Conservation (phyloP, 2,329 filamentous ascomycete genomes). For the Neofusicoccum parvum region DNA sequence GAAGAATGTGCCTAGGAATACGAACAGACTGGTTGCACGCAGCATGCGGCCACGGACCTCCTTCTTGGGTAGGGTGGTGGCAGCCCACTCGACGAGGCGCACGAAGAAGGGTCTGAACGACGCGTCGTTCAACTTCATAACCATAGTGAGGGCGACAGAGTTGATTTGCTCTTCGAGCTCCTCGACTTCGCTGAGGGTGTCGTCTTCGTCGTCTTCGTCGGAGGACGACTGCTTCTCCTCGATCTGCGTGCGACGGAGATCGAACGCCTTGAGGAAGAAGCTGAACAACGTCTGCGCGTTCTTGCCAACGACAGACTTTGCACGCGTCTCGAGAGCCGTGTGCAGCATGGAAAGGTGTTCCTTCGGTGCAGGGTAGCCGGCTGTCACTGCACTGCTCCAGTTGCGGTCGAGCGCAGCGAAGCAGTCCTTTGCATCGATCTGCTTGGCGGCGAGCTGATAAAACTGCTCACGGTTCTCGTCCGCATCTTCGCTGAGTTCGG, state of each 20-base stretch:
- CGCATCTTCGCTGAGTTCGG: constrained; percentile 62
- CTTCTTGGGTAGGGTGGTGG: constrained; percentile 61
- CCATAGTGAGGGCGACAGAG: constrained; percentile 79
- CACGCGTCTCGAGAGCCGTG: constrained; percentile 72
- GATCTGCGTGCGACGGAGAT: constrained; percentile 61
- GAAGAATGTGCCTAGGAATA: constrained; percentile 79
- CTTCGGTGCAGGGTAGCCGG: constrained; percentile 64
- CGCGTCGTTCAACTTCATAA: constrained; percentile 94
- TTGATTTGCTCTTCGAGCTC: constrained; percentile 67
- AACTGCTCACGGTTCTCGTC: constrained; percentile 69
- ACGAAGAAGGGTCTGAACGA: constrained; percentile 91
- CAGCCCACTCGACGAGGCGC: constrained; percentile 81
- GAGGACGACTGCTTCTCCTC: constrained; percentile 32
- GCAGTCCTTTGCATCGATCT: constrained; percentile 75
- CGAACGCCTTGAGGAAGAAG: constrained; percentile 59
- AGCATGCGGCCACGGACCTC: constrained; percentile 61
- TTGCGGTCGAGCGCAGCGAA: constrained; percentile 73
- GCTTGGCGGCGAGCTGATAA: constrained; percentile 72
- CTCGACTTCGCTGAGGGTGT: constrained; percentile 55
- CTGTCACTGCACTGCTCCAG: constrained; percentile 65
- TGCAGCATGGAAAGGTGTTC: constrained; percentile 73
- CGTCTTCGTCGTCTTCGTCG: constrained; percentile 40
- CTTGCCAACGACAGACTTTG: constrained; percentile 78
- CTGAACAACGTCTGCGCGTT: constrained; percentile 70
- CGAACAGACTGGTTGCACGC: constrained; percentile 76